Evolutionary conservation across 164 flowering plant species (phyloP), one percentile per base, ranked within the genome.

Genomic region (Aristolochia fimbriata): DNA sequence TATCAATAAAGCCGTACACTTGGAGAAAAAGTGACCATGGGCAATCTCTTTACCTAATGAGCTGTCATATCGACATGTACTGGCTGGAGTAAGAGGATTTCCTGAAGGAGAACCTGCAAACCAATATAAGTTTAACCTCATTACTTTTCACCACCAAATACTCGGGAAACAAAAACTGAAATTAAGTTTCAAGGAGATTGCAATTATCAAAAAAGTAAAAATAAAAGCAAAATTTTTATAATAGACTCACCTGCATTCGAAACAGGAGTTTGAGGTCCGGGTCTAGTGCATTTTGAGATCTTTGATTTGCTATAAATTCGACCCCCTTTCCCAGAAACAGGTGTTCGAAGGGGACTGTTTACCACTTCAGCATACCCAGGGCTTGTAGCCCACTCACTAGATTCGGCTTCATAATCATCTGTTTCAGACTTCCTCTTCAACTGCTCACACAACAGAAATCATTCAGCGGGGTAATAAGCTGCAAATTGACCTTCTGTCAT

Each of bases 11-110:
- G n/a, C n/a, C n/a, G n/a, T n/a, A n/a, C n/a, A n/a, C n/a, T 37
- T 37, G 43, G 5, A 37, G 43, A 5, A 37, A 37, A 37, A 37
- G 43, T 37, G 8, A 7, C 43, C 37, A 37, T 3, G 43, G 43
- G 43, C 10, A 37, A 37, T 37, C 43, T 3, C 43, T 37, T 70
- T 80, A 85, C 97, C 96, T 74, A 91, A 68, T 59, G 97, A 91
- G 76, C 91, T 91, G 78, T 91, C 97, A 75, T 85, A 86, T 25
- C 95, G 86, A 59, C 92, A 87, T 69, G 78, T 77, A 51, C 87
- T 83, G 61, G 76, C 81, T 51, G 85, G 88, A 70, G 83, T 84
- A 14, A 78, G 74, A 58, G 74, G 19, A 59, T 61, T 71, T 56
- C 67, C 63, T 54, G 80, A 65, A 65, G 88, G 88, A 13, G 85